Evolutionary conservation across 345 rosid genomes (phyloP).

Genomic region (Salix exigua): DNA sequence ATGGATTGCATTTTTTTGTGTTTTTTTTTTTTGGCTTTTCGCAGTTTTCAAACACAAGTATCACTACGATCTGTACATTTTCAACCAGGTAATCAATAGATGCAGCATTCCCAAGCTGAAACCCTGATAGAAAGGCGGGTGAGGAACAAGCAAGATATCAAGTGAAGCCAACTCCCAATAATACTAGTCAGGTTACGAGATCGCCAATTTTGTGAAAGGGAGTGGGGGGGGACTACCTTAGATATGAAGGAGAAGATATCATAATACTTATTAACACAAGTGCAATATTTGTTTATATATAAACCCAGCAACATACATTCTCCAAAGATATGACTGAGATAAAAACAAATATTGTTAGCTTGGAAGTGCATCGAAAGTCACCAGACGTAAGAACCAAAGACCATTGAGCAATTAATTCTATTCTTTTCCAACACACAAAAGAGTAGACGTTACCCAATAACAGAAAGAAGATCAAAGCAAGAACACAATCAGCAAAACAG

Average conservation of each 20-base stretch:
- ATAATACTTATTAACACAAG: neutral
- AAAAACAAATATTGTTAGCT: neutral
- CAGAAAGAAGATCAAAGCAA: constrained; percentile 2
- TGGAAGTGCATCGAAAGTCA: neutral
- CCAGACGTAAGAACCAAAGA: neutral
- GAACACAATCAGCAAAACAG: constrained; percentile 30
- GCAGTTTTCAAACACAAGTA: constrained; percentile 84
- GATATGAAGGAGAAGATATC: neutral
- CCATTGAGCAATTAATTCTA: neutral
- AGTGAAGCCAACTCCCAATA: neutral
- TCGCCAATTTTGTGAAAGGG: neutral
- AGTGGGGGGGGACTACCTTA: neutral
- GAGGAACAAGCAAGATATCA: neutral
- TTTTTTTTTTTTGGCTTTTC: neutral
- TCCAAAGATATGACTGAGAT: neutral
- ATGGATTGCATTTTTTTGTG: neutral
- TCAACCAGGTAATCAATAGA: constrained; percentile 6
- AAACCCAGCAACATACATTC: neutral
- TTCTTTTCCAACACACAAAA: constrained; percentile 10
- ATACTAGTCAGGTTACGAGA: neutral
- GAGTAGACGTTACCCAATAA: constrained; percentile 5
- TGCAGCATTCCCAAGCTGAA: constrained; percentile 10
- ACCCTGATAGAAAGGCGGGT: neutral
- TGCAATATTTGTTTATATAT: neutral
- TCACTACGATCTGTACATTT: constrained; percentile 28